Conservation (phyloP, 305 asterid species). For the Lippia alba region DNA sequence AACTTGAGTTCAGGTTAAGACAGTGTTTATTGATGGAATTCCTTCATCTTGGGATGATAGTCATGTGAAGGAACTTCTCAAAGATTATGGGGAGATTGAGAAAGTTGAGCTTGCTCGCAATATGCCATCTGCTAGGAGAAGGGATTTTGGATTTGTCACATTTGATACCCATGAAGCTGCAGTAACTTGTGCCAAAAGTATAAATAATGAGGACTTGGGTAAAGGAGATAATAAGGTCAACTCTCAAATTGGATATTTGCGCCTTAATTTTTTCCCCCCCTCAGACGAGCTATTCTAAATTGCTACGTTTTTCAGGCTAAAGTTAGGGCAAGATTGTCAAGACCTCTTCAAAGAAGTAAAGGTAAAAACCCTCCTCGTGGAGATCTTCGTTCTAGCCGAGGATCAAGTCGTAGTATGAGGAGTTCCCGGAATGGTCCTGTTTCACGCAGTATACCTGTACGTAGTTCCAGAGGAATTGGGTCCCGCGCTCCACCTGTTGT, state of each 20-base stretch:
- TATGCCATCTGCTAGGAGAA: conserved; percentile 98
- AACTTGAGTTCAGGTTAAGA: conserved; percentile 78
- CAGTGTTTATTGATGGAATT: conserved; percentile 96
- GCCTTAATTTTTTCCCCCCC: background rate
- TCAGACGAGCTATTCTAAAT: conserved; percentile 30
- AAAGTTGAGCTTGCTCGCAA: conserved; percentile 96
- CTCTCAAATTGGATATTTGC: conserved; percentile 23
- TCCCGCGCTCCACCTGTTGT: conserved; percentile 65
- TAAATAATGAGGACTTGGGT: conserved; percentile 91
- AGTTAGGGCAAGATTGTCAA: conserved; percentile 96
- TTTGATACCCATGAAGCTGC: conserved; percentile 93
- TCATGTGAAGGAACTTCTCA: conserved; percentile 67
- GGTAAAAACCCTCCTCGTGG: conserved; percentile 80
- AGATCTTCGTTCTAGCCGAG: conserved; percentile 70
- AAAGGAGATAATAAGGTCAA: conserved; percentile 85
- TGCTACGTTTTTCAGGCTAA: conserved; percentile 67
- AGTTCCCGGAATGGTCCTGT: conserved; percentile 77
- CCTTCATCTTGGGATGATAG: conserved; percentile 93
- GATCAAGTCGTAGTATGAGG: conserved; percentile 56
- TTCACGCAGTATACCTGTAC: conserved; percentile 58
- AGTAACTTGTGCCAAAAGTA: conserved; percentile 85
- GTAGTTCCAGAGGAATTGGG: conserved; percentile 61
- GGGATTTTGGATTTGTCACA: conserved; percentile 94
- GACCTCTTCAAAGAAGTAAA: conserved; percentile 96
- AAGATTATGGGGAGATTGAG: conserved; percentile 74